Base-by-base conservation (phyloP, 2,329 filamentous ascomycete species). In the Fusarium sp. region DNA sequence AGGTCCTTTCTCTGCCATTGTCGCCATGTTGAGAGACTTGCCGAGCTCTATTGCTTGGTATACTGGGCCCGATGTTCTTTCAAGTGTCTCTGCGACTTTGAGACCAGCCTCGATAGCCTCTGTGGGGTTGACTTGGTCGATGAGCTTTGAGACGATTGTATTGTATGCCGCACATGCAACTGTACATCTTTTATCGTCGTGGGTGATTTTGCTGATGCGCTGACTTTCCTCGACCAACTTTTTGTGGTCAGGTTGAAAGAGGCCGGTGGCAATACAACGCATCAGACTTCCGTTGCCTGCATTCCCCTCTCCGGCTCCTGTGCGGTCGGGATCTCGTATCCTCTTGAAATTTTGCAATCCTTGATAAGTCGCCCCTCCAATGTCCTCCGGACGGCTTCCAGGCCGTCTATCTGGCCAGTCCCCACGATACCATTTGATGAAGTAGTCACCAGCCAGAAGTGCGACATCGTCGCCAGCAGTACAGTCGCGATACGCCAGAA, bases 281-380 rank as follows among this genome's bases (percentile, higher is more conserved):
- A 84, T 84, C 61, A 84, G 66, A 35, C 78, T 81, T 6, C 82
- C 82, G 52, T 84, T 84, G 15, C 82, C 82, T 1, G 80, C 79
- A 9, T 66, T 68, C 5, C 78, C 80, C 4, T 63, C 45, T 0
- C 82, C 82, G 0, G 80, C 79, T 6, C 82, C 82, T 0, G 76
- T 74, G 0, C 43, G 70, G 4, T 65, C 66, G 1, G 67, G 66
- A 11, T 69, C 58, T 20, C 63, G 37, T 0, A 70, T 67, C 8
- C 40, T 9, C 41, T 66, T 37, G 55, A 78, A 83, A 2, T 36
- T 67, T 0, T 23, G 7, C 11, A 84, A 66, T 1, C 81, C 81
- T 0, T 23, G 48, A 1, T 31, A n/a, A 9, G 81, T 83, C 0
- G 81, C 80, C 1, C 66, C 66, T 21, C 82, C 82, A 0, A 83